Conservation (phyloP, 345 rosid genomes). For the Populus ilicifolia region DNA sequence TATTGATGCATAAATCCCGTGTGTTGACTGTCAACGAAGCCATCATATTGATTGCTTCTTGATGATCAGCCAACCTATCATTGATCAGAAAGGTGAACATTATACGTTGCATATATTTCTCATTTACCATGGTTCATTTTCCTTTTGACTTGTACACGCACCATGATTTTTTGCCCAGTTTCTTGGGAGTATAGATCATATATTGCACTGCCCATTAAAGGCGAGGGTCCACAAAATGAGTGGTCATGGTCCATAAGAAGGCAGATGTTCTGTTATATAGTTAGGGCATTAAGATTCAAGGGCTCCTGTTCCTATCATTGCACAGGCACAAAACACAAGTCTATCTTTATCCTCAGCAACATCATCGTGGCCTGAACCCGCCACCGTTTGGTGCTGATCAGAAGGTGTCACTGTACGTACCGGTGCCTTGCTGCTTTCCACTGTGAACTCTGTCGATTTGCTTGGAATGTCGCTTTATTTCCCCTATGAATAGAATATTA, state of each 20-base stretch:
- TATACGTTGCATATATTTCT: not conserved
- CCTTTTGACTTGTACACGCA: not conserved
- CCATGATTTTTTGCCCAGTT: constrained; percentile 4
- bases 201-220: not conserved
- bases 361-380: not conserved
- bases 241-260: constrained; percentile 1
- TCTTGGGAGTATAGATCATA: constrained; percentile 2
- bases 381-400: not conserved
- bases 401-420: not conserved
- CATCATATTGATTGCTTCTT: not conserved
- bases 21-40: constrained; percentile 23
- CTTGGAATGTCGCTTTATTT: not conserved
- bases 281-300: not conserved
- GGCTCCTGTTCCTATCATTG: constrained; percentile 2
- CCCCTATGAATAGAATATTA: not conserved
- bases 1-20: constrained; percentile 4
- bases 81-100: not conserved
- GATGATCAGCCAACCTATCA: constrained; percentile 16
- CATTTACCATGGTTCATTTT: not conserved
- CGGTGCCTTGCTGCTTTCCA: not conserved
- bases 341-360: not conserved
- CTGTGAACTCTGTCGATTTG: not conserved
- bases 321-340: not conserved
- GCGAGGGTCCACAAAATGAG: constrained; percentile 14
- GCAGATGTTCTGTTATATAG: not conserved